These are phyloP conservation scores for Trichoderma lentiforme DNA, from an alignment of 2,329 filamentous ascomycete genomes.

Conservation along the genomic window DNA sequence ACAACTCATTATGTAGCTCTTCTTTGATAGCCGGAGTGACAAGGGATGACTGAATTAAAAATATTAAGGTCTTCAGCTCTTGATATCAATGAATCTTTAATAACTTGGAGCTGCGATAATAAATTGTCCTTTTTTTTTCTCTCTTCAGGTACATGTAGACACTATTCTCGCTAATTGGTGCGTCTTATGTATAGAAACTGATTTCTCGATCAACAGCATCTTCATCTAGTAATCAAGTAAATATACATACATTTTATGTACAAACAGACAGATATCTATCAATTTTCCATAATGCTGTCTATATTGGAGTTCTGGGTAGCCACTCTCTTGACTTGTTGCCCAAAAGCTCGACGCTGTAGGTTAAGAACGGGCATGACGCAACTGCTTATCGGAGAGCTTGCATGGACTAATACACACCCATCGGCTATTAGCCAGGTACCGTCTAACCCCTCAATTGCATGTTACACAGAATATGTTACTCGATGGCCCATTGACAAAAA, in stretches of 20 bases:
- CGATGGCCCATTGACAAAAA: background rate
- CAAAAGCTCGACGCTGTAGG: background rate
- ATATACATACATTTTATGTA: background rate
- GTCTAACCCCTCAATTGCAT: background rate
- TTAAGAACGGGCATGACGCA: background rate
- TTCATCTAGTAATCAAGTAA: background rate
- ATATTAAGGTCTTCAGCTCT: background rate
- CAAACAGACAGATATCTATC: background rate
- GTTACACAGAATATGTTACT: background rate
- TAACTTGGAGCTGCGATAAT: accelerated
- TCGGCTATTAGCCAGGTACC: background rate
- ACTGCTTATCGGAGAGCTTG: background rate
- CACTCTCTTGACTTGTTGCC: background rate
- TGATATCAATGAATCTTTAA: background rate
- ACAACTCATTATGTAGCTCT: background rate
- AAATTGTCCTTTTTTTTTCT: background rate
- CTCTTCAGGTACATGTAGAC: no score
- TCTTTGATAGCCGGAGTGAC: background rate
- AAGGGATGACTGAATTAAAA: background rate
- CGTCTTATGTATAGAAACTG: background rate
- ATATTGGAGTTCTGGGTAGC: background rate
- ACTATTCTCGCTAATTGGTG: no score
- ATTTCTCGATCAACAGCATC: no score
- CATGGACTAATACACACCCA: background rate
- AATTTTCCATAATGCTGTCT: background rate